Percentiles rank a stretch among this genome's conserved stretches.
phyloP scores from a whole-genome alignment of 1,284 basidiomycete species.

The Cryptococcus jaspeensis region DNA sequence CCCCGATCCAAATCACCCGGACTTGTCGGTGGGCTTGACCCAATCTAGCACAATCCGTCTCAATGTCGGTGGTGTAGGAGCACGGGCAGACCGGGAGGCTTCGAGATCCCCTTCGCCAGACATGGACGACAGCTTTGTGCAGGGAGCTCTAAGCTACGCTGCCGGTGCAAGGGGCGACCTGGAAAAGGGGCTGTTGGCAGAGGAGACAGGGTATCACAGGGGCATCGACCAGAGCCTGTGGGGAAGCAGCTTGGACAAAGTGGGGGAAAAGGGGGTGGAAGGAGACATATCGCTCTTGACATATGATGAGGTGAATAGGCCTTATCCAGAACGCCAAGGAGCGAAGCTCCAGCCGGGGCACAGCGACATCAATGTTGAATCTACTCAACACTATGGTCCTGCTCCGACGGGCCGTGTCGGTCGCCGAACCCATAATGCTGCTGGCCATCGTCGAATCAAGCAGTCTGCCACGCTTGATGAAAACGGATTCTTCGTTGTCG shows the following conservation, averaged over 20 bases:
- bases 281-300: too few species aligned
- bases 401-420: conserved; percentile 74
- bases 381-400: conserved; percentile 79
- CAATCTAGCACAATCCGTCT: conserved; percentile 28
- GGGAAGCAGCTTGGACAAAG: too few species aligned
- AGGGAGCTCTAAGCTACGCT: conserved; percentile 3
- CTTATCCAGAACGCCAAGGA: neutral
- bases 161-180: conserved; percentile 21
- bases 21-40: conserved; percentile 35
- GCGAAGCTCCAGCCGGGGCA: conserved; percentile 1
- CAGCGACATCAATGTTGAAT: neutral
- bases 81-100: conserved; percentile 5
- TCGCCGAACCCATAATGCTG: conserved; percentile 63
- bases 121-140: conserved; percentile 25
- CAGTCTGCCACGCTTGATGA: conserved; percentile 53
- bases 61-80: too few species aligned
- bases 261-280: too few species aligned
- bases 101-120: conserved; percentile 40
- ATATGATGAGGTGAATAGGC: too few species aligned
- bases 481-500: conserved; percentile 81
- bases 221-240: too few species aligned
- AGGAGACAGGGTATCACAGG: too few species aligned
- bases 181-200: conserved; percentile 34
- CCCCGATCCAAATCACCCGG: conserved; percentile 45
- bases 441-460: conserved; percentile 47